These are phyloP conservation scores for Globisporangium mamillatum DNA, from an alignment of 352 stramenopile genomes.

Conservation along the genomic window DNA sequence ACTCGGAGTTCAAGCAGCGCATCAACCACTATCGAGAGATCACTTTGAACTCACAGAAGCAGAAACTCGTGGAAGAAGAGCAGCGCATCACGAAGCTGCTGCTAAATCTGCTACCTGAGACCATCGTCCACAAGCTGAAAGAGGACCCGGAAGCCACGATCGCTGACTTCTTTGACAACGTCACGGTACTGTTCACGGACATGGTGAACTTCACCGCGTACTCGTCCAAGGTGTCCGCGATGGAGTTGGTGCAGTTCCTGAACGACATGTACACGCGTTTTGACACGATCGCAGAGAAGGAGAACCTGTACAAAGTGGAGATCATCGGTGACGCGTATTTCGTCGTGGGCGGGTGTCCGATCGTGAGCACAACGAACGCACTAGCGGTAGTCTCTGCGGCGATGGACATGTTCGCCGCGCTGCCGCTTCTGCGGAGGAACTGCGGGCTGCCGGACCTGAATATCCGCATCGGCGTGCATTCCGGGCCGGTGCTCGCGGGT, in stretches of 20 bases:
- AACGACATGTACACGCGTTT: constrained; percentile 90
- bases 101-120: constrained; percentile 76
- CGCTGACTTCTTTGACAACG: constrained; percentile 81
- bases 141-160: constrained; percentile 75
- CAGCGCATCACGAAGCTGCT: constrained; percentile 75
- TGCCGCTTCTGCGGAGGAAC: constrained; percentile 62
- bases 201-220: constrained; percentile 87
- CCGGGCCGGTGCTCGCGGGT: constrained; percentile 71
- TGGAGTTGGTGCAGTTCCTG: constrained; percentile 87
- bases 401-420: constrained; percentile 66
- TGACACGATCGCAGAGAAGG: constrained; percentile 79
- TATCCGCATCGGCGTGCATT: constrained; percentile 87
- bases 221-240: constrained; percentile 74
- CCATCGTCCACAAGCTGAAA: constrained; percentile 84
- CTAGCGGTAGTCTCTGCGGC: constrained; percentile 71
- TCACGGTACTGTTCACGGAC: constrained; percentile 85
- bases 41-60: constrained; percentile 78
- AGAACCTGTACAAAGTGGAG: constrained; percentile 89
- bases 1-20: constrained; percentile 84
- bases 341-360: constrained; percentile 70
- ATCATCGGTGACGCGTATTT: constrained; percentile 89
- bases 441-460: constrained; percentile 76
- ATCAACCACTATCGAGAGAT: constrained; percentile 86
- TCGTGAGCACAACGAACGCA: constrained; percentile 61
- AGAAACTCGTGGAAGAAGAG: constrained; percentile 83